Conservation (phyloP, 805 yeast species). For the Candida piceae region DNA sequence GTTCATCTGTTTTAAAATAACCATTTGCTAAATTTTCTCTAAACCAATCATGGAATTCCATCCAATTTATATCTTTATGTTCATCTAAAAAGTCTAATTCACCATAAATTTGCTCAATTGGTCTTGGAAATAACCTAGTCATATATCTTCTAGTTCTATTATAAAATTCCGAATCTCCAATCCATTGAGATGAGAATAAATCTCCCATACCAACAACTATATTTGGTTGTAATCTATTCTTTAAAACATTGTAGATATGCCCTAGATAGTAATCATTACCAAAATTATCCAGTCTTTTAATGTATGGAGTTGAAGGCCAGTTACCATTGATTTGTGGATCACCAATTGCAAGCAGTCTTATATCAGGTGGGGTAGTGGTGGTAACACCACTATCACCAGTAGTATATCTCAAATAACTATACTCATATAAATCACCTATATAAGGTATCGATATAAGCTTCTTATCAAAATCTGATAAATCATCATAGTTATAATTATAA, state of each 20-base stretch:
- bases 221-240: constrained; percentile 58
- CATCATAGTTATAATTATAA: too few species aligned
- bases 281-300: constrained; percentile 72
- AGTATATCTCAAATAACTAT: too few species aligned
- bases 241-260: constrained; percentile 70
- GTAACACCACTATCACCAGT: too few species aligned
- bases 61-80: constrained; percentile 56
- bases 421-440: constrained; percentile 32
- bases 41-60: constrained; percentile 34
- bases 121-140: constrained; percentile 62
- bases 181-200: constrained; percentile 92
- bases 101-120: constrained; percentile 42
- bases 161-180: constrained; percentile 77
- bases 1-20: constrained; percentile 19
- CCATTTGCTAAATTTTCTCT: constrained; percentile 29
- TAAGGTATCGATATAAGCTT: constrained; percentile 25
- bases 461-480: constrained; percentile 11
- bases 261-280: constrained; percentile 91
- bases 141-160: constrained; percentile 72
- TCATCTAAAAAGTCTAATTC: constrained; percentile 42
- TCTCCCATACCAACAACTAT: constrained; percentile 92
- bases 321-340: constrained; percentile 97
- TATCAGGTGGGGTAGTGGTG: too few species aligned
- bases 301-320: constrained; percentile 63
- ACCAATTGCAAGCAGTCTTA: constrained; percentile 78